Percentiles rank a stretch among this genome's conserved stretches.
Conservation (phyloP, 257 asterid species). For the Lycium ferocissimum region DNA sequence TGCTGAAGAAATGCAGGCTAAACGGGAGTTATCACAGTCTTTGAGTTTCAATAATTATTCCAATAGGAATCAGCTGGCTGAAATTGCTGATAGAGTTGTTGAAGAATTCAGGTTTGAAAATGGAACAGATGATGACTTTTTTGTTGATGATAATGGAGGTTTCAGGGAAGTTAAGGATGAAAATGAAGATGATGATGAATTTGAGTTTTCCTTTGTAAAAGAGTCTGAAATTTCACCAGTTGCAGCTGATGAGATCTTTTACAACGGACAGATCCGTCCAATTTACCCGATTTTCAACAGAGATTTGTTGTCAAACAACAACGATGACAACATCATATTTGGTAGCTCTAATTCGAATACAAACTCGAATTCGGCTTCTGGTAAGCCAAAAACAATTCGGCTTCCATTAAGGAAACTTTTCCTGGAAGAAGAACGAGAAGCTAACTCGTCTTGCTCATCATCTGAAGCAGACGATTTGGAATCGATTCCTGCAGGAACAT, state of each 20-base stretch:
- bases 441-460: constrained; percentile 41
- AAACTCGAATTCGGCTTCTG: constrained; percentile 28
- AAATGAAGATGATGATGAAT: constrained; percentile 45
- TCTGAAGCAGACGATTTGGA: constrained; percentile 54
- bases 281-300: constrained; percentile 27
- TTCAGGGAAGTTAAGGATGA: constrained; percentile 10
- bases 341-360: constrained; percentile 17
- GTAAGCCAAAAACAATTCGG: constrained; percentile 26
- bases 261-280: constrained; percentile 35
- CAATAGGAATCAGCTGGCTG: constrained; percentile 8
- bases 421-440: constrained; percentile 43
- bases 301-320: constrained; percentile 1
- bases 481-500: constrained; percentile 41
- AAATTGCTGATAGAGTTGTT: constrained; percentile 30
- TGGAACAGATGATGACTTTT: neutral
- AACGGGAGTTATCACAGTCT: neutral
- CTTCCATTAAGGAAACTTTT: constrained; percentile 45
- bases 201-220: constrained; percentile 44
- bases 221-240: constrained; percentile 47
- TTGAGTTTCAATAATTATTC: constrained; percentile 19
- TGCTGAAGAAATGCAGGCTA: constrained; percentile 21
- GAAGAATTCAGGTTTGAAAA: constrained; percentile 25
- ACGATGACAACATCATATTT: neutral
- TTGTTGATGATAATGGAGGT: constrained; percentile 18
- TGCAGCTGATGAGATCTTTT: constrained; percentile 48